Evolutionary conservation across 768 basidiomycete genomes (phyloP).

Genomic region (Pulveroboletus sp.): DNA sequence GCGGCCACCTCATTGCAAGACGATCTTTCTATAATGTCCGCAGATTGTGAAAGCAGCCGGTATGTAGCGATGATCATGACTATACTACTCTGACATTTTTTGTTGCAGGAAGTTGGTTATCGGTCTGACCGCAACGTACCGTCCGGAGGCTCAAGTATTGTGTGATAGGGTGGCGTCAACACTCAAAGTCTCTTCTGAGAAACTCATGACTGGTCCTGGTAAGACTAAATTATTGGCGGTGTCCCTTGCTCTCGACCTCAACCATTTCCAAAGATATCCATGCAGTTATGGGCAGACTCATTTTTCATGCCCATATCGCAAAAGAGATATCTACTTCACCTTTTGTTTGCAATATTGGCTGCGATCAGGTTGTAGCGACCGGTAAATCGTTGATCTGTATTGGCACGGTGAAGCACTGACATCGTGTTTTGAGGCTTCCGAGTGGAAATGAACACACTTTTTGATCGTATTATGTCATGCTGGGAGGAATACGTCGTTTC

Average conservation of each 20-base stretch:
- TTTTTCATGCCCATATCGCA: conserved; percentile 49
- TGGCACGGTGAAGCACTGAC: conserved; percentile 4
- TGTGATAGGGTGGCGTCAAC: conserved; percentile 40
- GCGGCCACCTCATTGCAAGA: conserved; percentile 54
- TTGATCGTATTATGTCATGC: conserved; percentile 43
- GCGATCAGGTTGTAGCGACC: conserved; percentile 31
- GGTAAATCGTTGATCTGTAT: conserved; percentile 30
- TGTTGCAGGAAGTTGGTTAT: conserved; percentile 37
- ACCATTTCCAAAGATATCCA: conserved; percentile 4
- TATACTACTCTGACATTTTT: not conserved
- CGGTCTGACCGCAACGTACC: conserved; percentile 44
- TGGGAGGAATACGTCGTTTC: conserved; percentile 51
- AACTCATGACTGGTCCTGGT: conserved; percentile 35
- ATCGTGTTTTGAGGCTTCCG: conserved; percentile 44
- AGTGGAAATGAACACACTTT: conserved; percentile 37
- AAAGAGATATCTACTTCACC: conserved; percentile 43
- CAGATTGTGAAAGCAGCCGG: conserved; percentile 41
- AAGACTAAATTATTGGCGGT: no score
- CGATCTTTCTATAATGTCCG: conserved; percentile 49
- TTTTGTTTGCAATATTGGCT: conserved; percentile 45
- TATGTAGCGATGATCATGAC: conserved; percentile 28
- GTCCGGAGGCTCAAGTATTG: conserved; percentile 47
- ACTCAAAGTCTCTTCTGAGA: conserved; percentile 37
- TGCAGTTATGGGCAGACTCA: conserved; percentile 30
- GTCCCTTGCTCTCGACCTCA: conserved; percentile 1